Percentiles rank a stretch among this genome's conserved stretches.
Evolutionary conservation across 345 rosid species (phyloP).

Genomic region (Acer yangbiense): DNA sequence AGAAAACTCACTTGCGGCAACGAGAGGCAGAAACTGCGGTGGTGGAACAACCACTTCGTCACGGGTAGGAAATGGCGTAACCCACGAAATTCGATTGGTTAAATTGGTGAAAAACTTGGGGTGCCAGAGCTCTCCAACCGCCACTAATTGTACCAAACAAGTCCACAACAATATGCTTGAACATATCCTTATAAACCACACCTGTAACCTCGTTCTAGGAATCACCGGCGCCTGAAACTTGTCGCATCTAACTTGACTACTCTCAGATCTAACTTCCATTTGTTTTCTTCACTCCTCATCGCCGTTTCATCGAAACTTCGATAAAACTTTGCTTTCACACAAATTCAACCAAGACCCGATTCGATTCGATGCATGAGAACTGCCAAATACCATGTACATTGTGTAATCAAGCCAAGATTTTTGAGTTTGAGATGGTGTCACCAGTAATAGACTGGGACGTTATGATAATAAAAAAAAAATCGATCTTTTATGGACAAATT

Average conservation of each 20-base stretch:
- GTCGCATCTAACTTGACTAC: slow-evolving; percentile 56
- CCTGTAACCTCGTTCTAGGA: slow-evolving; percentile 70
- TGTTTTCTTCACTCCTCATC: slow-evolving; percentile 56
- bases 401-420: slow-evolving; percentile 1
- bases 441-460: neutral
- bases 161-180: slow-evolving; percentile 96
- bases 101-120: slow-evolving; percentile 57
- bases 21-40: slow-evolving; percentile 51
- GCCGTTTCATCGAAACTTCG: slow-evolving; percentile 58
- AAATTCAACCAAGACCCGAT: slow-evolving; percentile 4
- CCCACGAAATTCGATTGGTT: slow-evolving; percentile 47
- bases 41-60: slow-evolving; percentile 36
- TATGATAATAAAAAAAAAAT: neutral
- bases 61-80: slow-evolving; percentile 35
- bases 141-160: slow-evolving; percentile 87
- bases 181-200: slow-evolving; percentile 86
- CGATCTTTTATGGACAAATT: neutral
- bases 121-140: slow-evolving; percentile 89
- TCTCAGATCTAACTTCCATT: slow-evolving; percentile 91
- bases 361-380: neutral
- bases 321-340: neutral
- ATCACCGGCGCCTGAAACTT: slow-evolving; percentile 55
- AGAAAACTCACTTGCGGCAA: slow-evolving; percentile 48
- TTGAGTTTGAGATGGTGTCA: neutral
- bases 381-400: slow-evolving; percentile 2